Conservation (phyloP, 1,284 basidiomycete genomes). For the Blastosporella zonata region DNA sequence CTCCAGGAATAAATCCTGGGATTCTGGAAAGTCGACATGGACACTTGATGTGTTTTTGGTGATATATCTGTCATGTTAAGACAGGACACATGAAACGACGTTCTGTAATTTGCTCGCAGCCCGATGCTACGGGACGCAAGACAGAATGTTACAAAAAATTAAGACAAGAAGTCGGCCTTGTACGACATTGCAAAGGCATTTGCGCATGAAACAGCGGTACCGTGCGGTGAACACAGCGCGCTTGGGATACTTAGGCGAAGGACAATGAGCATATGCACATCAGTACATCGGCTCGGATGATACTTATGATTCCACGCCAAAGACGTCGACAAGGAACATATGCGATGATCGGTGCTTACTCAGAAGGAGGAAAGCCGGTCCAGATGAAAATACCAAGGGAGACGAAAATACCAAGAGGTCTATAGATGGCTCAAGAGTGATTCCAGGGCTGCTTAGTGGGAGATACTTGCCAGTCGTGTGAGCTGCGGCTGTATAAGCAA, state of each 20-base stretch:
- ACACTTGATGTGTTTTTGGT: slow-evolving; percentile 5
- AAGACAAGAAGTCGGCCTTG: neutral
- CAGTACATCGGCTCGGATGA: neutral
- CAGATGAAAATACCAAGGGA: neutral
- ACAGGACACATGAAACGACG: neutral
- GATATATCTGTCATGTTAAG: slow-evolving; percentile 10
- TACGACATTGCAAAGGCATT: neutral
- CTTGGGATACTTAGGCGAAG: too few relatives aligned
- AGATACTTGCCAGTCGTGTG: neutral
- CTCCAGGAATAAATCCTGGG: slow-evolving; percentile 4
- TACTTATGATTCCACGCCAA: neutral
- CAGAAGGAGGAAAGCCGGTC: neutral
- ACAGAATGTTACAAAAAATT: neutral
- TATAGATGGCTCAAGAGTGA: neutral
- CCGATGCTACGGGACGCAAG: neutral
- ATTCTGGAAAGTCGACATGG: slow-evolving; percentile 5
- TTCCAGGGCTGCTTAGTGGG: neutral
- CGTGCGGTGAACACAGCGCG: neutral
- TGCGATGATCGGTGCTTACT: slow-evolving; percentile 8
- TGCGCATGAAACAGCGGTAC: neutral
- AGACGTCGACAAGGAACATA: neutral
- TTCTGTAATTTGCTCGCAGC: slow-evolving; percentile 1
- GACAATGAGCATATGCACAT: neutral
- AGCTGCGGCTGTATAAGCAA: neutral
- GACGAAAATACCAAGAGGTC: neutral